phyloP scores from a whole-genome alignment of 176 grass and related monocot species.

The Triticum monococcum region DNA sequence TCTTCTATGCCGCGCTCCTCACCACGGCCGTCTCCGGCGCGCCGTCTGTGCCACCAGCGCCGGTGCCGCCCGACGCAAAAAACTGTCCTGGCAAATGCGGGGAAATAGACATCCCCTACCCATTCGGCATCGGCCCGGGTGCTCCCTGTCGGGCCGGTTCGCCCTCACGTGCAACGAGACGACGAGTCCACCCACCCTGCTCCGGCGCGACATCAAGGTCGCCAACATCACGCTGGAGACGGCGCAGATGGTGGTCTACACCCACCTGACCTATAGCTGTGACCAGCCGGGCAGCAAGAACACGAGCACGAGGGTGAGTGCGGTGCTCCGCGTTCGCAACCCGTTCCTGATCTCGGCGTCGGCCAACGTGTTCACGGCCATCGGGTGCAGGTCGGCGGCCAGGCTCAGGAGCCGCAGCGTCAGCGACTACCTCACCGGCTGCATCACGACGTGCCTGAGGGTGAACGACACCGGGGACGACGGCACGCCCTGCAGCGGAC shows the following conservation, averaged over 20 bases:
- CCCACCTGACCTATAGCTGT: no score
- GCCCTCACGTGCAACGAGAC: fast-evolving
- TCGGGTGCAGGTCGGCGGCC: not conserved
- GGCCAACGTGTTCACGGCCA: not conserved
- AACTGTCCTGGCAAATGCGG: not conserved
- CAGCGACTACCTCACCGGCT: not conserved
- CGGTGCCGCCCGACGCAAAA: no score
- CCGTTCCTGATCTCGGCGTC: not conserved
- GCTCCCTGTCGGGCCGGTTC: not conserved
- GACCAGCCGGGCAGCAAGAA: no score
- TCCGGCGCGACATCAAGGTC: not conserved
- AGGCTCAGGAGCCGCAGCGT: not conserved
- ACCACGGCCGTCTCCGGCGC: no score
- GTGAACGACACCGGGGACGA: not conserved
- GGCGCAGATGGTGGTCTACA: not conserved
- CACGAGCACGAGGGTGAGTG: no score
- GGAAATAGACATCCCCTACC: not conserved
- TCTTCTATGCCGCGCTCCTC: no score
- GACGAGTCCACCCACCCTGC: not conserved
- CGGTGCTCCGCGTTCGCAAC: not conserved
- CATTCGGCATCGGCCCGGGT: not conserved
- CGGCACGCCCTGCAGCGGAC: not conserved
- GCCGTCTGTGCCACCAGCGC: no score
- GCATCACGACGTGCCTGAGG: not conserved
- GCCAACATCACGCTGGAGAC: not conserved